A percentile compares a stretch with the other conserved stretches of the same genome.
phyloP scores from a whole-genome alignment of 2,329 filamentous ascomycete genomes.

The Trichoderma sp. region DNA sequence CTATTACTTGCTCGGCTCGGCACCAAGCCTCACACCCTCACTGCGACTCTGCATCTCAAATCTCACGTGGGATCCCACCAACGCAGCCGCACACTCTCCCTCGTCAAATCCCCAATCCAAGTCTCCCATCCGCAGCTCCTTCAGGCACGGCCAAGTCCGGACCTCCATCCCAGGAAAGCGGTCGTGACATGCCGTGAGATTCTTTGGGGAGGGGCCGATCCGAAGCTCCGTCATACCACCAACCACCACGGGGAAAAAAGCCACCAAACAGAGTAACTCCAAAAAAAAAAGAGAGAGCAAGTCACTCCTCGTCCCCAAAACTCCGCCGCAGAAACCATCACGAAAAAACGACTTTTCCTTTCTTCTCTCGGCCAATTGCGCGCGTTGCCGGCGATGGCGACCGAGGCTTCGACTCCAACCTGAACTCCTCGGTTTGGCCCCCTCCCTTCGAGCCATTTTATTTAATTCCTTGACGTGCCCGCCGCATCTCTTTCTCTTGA shows the following conservation, averaged over 20 bases:
- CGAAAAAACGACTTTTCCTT: constrained; percentile 35
- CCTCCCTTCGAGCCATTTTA: neutral
- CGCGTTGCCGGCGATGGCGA: constrained; percentile 40
- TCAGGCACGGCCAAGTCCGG: neutral
- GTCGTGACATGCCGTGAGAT: neutral
- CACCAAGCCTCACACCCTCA: neutral
- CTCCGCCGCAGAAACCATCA: constrained; percentile 56
- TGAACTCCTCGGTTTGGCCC: constrained; percentile 26
- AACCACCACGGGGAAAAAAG: neutral
- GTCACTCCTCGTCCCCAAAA: constrained; percentile 45
- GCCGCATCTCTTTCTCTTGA: neutral
- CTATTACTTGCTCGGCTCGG: neutral
- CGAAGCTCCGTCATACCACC: neutral
- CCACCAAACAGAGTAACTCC: neutral
- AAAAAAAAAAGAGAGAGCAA: too few species aligned
- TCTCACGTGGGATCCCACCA: neutral
- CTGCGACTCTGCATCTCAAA: neutral
- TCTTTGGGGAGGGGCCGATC: neutral
- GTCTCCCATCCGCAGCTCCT: neutral
- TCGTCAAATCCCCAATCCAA: neutral
- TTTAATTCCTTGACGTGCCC: neutral
- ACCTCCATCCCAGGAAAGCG: neutral
- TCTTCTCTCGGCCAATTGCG: constrained; percentile 37
- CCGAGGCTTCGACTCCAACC: constrained; percentile 28
- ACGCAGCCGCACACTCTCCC: neutral